Evolutionary conservation across 129 eudicot species (phyloP).

Genomic region (Dittrichia graveolens): DNA sequence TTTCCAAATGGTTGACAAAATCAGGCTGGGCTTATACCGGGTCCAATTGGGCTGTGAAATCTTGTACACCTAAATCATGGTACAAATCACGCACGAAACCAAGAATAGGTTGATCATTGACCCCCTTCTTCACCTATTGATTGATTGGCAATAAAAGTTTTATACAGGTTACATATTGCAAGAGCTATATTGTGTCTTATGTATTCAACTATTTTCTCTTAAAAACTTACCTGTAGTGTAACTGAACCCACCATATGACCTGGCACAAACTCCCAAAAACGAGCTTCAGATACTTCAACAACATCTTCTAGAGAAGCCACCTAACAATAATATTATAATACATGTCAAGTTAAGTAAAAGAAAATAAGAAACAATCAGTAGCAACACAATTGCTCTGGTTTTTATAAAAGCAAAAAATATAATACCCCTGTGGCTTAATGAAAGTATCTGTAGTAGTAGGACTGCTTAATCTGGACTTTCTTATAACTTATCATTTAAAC

Average conservation of each 20-base stretch:
- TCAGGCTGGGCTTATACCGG: constrained; percentile 31
- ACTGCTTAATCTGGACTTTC: too few species aligned
- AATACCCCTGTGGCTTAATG: too few species aligned
- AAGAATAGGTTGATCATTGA: constrained; percentile 55
- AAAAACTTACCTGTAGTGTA: constrained; percentile 56
- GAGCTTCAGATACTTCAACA: constrained; percentile 72
- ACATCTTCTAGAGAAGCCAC: constrained; percentile 76
- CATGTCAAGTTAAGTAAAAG: constrained; percentile 4
- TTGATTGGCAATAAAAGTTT: background rate
- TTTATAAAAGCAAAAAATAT: too few species aligned
- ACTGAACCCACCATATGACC: constrained; percentile 91
- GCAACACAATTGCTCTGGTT: too few species aligned
- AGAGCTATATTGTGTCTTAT: background rate
- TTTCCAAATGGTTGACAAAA: constrained; percentile 5
- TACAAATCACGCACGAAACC: constrained; percentile 76
- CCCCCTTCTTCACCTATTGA: constrained; percentile 72
- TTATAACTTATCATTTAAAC: too few species aligned
- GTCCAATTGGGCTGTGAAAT: constrained; percentile 70
- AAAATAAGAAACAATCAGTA: background rate
- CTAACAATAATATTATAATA: constrained; percentile 35
- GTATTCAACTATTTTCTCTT: background rate
- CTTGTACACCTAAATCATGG: constrained; percentile 87
- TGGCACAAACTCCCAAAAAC: constrained; percentile 95
- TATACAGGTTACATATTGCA: background rate
- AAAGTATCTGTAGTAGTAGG: too few species aligned